Base-by-base conservation (phyloP, 179 eudicot species). In the Camellia oleifera region DNA sequence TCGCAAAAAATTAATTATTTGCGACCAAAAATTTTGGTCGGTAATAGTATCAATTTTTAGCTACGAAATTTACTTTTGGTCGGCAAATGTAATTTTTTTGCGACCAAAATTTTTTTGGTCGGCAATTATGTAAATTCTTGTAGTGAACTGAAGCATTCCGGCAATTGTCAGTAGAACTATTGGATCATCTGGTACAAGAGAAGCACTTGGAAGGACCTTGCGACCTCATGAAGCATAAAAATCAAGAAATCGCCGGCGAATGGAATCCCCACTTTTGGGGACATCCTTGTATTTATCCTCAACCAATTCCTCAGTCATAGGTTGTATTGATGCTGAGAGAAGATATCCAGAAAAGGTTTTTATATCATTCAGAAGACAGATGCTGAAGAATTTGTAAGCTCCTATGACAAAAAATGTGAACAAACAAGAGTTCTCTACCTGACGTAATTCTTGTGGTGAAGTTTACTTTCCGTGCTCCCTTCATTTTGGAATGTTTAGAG, bases 131-230 rank as follows among this genome's bases (percentile, higher is more conserved):
- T 20, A 20, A 20, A 20, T 20, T 20, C 23, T 20, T 20, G 23
- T 20, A 20, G 23, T 20, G 88, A 96, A 96, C 88, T 90, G 99
- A 58, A 94, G 98, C 99, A 96, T 96, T 79, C 99, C 99, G 7
- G 99, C 99, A 80, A 95, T 95, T 70, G 99, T 95, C 78, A 95
- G 83, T 78, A 95, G 88, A 73, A 95, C 99, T 44, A 98, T 95
- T 76, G 98, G 99, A 89, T 95, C 99, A 79, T 94, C 98, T 12
- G 99, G 99, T 68, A 95, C 98, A 76, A 95, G 99, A 84, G 99
- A 95, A 80, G 99, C 83, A 83, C 99, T 92, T 50, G 97, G 97
- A 84, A 95, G 98, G 79, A 95, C 77, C 86, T 86, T 89, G 83
- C 94, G 99, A 58, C 91, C 98, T 79, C 92, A 91, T 44, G 88